Evolutionary conservation across 2,329 filamentous ascomycete genomes (phyloP), one percentile per base, ranked within the genome.

Genomic region (Alternaria angustiovoidea): DNA sequence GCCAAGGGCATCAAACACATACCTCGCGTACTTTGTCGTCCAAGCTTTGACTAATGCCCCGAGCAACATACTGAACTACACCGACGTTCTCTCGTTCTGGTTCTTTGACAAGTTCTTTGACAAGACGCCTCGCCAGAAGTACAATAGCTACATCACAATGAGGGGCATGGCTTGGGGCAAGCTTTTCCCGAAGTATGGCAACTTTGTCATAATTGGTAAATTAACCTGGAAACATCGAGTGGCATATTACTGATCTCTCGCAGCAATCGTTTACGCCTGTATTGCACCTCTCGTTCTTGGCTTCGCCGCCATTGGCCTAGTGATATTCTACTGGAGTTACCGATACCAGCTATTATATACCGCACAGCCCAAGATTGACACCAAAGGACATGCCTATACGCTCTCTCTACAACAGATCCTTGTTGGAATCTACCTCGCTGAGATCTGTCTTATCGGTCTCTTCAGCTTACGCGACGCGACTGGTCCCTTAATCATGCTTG

Each of bases 341-440:
- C 88, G 91, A 18, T 97, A 98, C 84, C 96, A 97, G 75, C 80
- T 98, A 56, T 85, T 97, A 51, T 97, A 92, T 77, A 93, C 97
- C 36, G 90, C 89, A 51, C 91, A 96, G 74, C 88, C 91, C 8
- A 81, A 87, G 60, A 89, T 96, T 71, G 93, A 97, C 75, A 96
- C 92, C 38, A 92, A 96, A 73, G 94, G 94, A 16, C 86, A 94
- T 14, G 89, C 92, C 68, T 97, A 97, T 74, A 90, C 92, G 1
- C 90, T 90, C n/a, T 94, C 92, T 1, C 83, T 98, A 52, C 90
- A 96, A 76, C 94, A 97, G 59, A 87, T 96, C 48, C 88, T 94
- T 28, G 89, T 90, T 1, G 94, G 94, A 22, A 83, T 96, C 51
- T 97, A 98, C 76, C 84, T 97, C 36, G 87, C 90, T 1, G 89